Base-by-base conservation (phyloP, 1,284 basidiomycete genomes). In the Singerocomus inundabilis region DNA sequence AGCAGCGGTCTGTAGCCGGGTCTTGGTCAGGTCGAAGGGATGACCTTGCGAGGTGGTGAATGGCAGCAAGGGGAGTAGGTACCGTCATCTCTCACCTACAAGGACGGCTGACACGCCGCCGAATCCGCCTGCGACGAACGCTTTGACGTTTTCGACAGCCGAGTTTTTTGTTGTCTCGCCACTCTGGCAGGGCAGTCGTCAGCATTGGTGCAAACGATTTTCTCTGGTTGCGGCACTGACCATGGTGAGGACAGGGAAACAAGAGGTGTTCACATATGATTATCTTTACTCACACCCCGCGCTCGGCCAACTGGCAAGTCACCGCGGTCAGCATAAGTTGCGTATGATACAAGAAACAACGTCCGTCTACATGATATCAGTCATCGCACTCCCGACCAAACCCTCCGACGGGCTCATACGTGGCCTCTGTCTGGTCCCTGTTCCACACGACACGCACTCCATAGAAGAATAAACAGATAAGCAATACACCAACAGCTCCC, bases 1-100 rank as follows among this genome's bases (percentile, higher is more conserved):
- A 13, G 85, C 61, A 6, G 97, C 96, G 8, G 97, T 99, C 73
- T 99, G 97, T 59, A 99, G 72, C 50, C 94, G 82, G 29, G 94
- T 98, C 78, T 98, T 98, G 53, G 92, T 97, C 60, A 99, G 75
- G 74, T 99, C 96, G 67, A 99, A 99, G 8, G 96, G 96, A 65
- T 99, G 97, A 5, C 96, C 96, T 89, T 58, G 24, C 35, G 44
- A 57, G 18, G 40, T 44, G 29, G 34, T 61, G 43, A 65, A 51
- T 12, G 13, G 49, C 38, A 39, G 28, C 37, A 38, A 31, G 24
- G n/a, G n/a, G 30, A 18, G n/a, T 32, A 37, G 28, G n/a, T 42
- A 38, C 10, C 21, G n/a, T 26, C 31, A 12, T 48, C 43, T 79
- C 81, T 67, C 64, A 88, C 93, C 93, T 53, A 96, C 93, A 33